Conservation (phyloP, 345 rosid species). For the Eucalyptus sideroxylon region DNA sequence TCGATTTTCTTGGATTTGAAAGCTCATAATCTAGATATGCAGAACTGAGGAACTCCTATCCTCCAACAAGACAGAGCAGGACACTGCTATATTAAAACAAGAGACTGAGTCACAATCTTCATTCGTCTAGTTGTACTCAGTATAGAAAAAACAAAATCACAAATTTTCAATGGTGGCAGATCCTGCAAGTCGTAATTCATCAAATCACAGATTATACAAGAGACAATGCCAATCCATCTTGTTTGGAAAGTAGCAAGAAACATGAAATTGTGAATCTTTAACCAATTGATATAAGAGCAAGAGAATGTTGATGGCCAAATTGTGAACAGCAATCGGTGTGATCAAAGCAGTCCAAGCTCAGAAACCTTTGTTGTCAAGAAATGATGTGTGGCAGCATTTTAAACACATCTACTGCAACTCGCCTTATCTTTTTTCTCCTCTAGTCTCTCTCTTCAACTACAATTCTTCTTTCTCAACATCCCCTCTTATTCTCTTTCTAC, state of each 20-base stretch:
- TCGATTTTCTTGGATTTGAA: conserved; percentile 31
- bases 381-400: not conserved
- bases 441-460: not conserved
- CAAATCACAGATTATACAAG: not conserved
- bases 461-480: not conserved
- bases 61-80: not conserved
- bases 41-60: not conserved
- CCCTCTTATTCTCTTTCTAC: not conserved
- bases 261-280: not conserved
- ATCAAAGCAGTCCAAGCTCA: not conserved
- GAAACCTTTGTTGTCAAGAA: not conserved
- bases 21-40: conserved; percentile 32
- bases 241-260: not conserved
- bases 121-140: not conserved
- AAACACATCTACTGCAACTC: not conserved
- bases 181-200: not conserved
- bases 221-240: not conserved
- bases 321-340: not conserved
- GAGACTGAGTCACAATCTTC: not conserved
- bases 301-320: not conserved
- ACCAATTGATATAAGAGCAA: not conserved
- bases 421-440: not conserved
- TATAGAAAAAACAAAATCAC: not conserved
- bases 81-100: not conserved
- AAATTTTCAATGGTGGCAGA: not conserved